Conservation (phyloP, 2,329 filamentous ascomycete species). For the Fusarium sp. region DNA sequence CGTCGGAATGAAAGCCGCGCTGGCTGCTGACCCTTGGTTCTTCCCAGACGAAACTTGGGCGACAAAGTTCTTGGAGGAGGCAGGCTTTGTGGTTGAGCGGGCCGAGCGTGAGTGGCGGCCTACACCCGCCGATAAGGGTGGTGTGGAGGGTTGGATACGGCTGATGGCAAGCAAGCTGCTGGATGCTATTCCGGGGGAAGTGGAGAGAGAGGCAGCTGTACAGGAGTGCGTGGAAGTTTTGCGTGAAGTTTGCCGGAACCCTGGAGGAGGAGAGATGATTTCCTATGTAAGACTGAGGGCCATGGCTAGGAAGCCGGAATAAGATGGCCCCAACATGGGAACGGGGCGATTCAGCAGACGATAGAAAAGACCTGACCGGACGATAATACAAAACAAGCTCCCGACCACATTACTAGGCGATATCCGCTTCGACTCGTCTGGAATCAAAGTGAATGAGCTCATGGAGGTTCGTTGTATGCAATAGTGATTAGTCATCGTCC, state of each 20-base stretch:
- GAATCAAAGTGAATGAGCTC: not conserved
- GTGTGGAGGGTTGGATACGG: slow-evolving; percentile 70
- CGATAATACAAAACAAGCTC: not conserved
- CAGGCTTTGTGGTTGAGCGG: slow-evolving; percentile 59
- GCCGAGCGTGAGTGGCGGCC: slow-evolving; percentile 71
- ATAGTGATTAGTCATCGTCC: slow-evolving; percentile 42
- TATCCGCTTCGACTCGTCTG: not conserved
- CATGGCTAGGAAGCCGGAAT: slow-evolving; percentile 52
- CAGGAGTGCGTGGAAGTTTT: slow-evolving; percentile 63
- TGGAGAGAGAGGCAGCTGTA: slow-evolving; percentile 60
- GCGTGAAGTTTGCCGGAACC: slow-evolving; percentile 61
- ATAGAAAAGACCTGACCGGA: not conserved
- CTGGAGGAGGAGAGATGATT: slow-evolving; percentile 63
- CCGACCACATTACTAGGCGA: not conserved
- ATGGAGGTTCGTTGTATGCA: not conserved
- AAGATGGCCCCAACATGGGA: not conserved
- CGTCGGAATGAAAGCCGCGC: slow-evolving; percentile 57
- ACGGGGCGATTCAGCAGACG: not conserved
- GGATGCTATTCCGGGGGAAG: slow-evolving; percentile 57
- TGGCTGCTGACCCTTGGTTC: slow-evolving; percentile 70
- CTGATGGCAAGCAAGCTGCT: slow-evolving; percentile 69
- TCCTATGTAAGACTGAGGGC: slow-evolving; percentile 63
- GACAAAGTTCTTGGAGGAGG: slow-evolving; percentile 53
- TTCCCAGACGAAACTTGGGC: slow-evolving; percentile 72
- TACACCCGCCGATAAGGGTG: slow-evolving; percentile 64